phyloP scores from a whole-genome alignment of 768 basidiomycete genomes.

The Tricholoma flavovirens region DNA sequence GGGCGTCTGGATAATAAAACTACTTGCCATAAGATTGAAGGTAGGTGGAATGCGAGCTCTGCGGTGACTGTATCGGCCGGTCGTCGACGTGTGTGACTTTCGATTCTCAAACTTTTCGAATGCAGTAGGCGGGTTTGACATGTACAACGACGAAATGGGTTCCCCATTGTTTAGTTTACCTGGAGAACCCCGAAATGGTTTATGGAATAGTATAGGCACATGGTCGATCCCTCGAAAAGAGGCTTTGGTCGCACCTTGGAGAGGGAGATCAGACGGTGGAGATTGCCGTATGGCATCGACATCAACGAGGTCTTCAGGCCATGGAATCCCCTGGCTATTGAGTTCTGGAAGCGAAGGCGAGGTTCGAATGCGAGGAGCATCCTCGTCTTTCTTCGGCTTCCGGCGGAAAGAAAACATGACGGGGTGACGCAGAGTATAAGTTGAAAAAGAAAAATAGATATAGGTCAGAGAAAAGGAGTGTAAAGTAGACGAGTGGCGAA shows the following conservation, averaged over 20 bases:
- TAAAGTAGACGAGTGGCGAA: constrained; percentile 8
- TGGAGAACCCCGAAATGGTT: constrained; percentile 63
- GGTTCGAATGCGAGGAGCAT: constrained; percentile 49
- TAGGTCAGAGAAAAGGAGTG: constrained; percentile 17
- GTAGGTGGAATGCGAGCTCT: constrained; percentile 64
- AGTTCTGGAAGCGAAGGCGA: constrained; percentile 81
- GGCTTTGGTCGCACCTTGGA: constrained; percentile 66
- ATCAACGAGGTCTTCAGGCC: constrained; percentile 82
- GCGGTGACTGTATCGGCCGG: constrained; percentile 55
- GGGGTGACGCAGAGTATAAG: constrained; percentile 10
- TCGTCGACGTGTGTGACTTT: constrained; percentile 35
- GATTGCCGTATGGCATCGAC: constrained; percentile 55
- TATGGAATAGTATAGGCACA: constrained; percentile 70
- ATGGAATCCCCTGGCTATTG: constrained; percentile 67
- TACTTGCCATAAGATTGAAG: constrained; percentile 78
- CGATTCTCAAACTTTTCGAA: constrained; percentile 64
- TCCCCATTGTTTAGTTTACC: constrained; percentile 39
- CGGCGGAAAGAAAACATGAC: constrained; percentile 75
- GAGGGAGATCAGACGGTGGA: constrained; percentile 30
- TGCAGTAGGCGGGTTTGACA: constrained; percentile 53
- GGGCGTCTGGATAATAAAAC: not conserved
- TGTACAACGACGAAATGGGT: constrained; percentile 68
- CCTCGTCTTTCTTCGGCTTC: constrained; percentile 51
- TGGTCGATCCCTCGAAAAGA: constrained; percentile 51
- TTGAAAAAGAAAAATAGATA: constrained; percentile 14